Evolutionary conservation across 2,329 filamentous ascomycete species (phyloP), one percentile per base, ranked within the genome.

Genomic region (Arachnopeziza araneosa): DNA sequence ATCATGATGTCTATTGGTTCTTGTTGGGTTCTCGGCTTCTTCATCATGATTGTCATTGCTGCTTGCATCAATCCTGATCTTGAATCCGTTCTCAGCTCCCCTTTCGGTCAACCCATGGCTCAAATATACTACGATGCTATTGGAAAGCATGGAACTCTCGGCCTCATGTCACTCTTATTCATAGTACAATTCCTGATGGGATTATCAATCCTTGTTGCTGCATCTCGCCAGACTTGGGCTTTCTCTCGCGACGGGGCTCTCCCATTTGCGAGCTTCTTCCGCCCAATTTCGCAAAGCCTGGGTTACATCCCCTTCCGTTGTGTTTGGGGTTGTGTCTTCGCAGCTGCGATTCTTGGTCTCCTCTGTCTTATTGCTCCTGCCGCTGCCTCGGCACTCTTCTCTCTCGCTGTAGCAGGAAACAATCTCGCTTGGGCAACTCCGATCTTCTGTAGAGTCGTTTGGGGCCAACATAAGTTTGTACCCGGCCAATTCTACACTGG

Each of bases 111-210:
- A 67, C 84, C 84, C 22, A 72, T 73, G 73, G 67, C 70, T 9
- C 76, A 84, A 69, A 83, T 86, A 52, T 86, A 85, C 72, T 85
- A 78, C 62, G 82, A 86, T 60, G 81, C 83, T 0, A 70, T 86
- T 10, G 83, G 83, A 10, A 86, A 85, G 69, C 74, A 78, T 5
- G 83, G 82, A 5, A 81, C 84, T 0, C 70, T 87, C 7, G 83
- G 78, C 0, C 76, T 86, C 58, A 86, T 86, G 79, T 75, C 77
- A 1, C 74, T 86, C 0, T 72, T 86, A 22, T 83, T 85, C 67
- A 78, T 84, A 54, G 82, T 84, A 2, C 84, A 86, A 67, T 87
- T 84, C 69, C 75, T 86, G 23, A 86, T 86, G 78, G 83, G 83
- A 1, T 72, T 85, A 1, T 82, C 79, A 30, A 79, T 84, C 57